These are phyloP conservation scores for Cyphellophora attinorum DNA, from an alignment of 2,329 filamentous ascomycete genomes.

Conservation along the genomic window DNA sequence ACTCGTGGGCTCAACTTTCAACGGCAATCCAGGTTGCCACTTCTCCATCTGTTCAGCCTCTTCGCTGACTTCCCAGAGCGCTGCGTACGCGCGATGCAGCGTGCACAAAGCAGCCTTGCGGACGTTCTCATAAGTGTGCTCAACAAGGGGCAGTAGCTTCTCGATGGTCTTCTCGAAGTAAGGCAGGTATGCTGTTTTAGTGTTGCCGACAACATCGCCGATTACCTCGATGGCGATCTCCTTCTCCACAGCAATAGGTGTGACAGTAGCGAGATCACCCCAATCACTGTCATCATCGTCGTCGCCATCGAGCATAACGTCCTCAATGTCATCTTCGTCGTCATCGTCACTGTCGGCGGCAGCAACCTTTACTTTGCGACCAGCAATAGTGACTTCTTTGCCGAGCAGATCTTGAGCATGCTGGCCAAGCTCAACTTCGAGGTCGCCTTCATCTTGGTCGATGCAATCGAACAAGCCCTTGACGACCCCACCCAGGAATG, in stretches of 20 bases:
- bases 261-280: conserved; percentile 75
- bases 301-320: conserved; percentile 53
- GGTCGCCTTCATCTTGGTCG: conserved; percentile 76
- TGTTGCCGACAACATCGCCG: conserved; percentile 83
- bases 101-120: conserved; percentile 87
- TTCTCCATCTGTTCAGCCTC: conserved; percentile 65
- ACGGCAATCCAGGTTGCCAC: conserved; percentile 80
- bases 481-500: conserved; percentile 36
- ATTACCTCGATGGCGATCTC: conserved; percentile 94
- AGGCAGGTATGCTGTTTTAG: conserved; percentile 67
- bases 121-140: conserved; percentile 87
- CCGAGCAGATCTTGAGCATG: conserved; percentile 65
- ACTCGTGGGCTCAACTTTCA: conserved; percentile 66
- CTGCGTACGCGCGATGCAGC: conserved; percentile 85
- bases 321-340: conserved; percentile 42
- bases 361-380: conserved; percentile 78
- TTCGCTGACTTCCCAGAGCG: conserved; percentile 80
- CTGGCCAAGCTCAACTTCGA: conserved; percentile 66
- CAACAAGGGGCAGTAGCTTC: conserved; percentile 67
- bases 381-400: conserved; percentile 65
- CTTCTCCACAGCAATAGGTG: conserved; percentile 86
- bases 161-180: conserved; percentile 86
- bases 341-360: conserved; percentile 45
- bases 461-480: conserved; percentile 67
- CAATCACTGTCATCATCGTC: conserved; percentile 74